phyloP scores from a whole-genome alignment of 2,329 filamentous ascomycete species.

The Fusarium papillatum region DNA sequence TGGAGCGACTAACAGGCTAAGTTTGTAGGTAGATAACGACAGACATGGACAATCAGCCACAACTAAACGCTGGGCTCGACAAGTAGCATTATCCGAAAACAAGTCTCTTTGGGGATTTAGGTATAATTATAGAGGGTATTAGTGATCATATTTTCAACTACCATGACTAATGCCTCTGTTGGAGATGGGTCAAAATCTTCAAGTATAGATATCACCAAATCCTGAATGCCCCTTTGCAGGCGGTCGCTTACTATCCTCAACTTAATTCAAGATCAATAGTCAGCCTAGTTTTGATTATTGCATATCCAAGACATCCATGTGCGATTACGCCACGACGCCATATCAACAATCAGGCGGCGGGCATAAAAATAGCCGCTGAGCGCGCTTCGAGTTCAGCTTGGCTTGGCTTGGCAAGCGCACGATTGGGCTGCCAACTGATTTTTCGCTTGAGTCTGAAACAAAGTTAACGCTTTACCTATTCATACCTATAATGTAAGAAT shows the following conservation, averaged over 20 bases:
- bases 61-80: too few species aligned
- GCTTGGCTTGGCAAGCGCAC: not conserved
- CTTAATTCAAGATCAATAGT: not conserved
- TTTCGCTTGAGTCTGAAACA: not conserved
- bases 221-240: not conserved
- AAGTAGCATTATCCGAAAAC: too few species aligned
- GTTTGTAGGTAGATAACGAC: too few species aligned
- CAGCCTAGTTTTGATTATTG: not conserved
- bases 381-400: not conserved
- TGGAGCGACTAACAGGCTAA: not conserved
- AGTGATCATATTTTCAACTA: too few species aligned
- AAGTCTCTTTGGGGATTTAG: too few species aligned
- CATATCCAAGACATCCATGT: not conserved
- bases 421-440: not conserved
- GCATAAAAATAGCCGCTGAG: not conserved
- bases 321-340: not conserved
- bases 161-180: too few species aligned
- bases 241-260: not conserved
- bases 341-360: not conserved
- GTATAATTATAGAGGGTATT: too few species aligned
- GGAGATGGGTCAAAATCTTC: too few species aligned
- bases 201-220: not conserved
- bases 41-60: too few species aligned
- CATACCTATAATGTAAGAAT: not conserved
- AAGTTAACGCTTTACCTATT: not conserved